Evolutionary conservation across 2,329 filamentous ascomycete genomes (phyloP).

Genomic region (Venturia pyrina): DNA sequence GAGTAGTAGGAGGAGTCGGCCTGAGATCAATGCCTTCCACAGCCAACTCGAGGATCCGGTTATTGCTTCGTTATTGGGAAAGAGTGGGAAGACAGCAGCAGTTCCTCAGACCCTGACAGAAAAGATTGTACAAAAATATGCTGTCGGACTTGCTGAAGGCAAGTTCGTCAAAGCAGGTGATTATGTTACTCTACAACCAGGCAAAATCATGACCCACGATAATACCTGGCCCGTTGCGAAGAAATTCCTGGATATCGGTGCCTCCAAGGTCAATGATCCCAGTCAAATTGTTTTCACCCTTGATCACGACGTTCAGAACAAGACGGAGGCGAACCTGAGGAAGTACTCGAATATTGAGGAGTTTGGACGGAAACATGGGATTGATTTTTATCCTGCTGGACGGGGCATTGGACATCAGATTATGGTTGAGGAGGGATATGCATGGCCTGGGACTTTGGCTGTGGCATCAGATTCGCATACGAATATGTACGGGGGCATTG

Average conservation of each 20-base stretch:
- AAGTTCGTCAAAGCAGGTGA: constrained; percentile 72
- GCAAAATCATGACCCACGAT: constrained; percentile 74
- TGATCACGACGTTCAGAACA: constrained; percentile 86
- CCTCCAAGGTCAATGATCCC: constrained; percentile 59
- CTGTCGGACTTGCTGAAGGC: constrained; percentile 62
- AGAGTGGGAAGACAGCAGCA: constrained; percentile 32
- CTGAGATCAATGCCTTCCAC: constrained; percentile 40
- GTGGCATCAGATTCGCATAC: constrained; percentile 72
- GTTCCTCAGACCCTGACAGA: constrained; percentile 75
- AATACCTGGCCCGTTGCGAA: constrained; percentile 67
- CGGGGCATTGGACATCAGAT: constrained; percentile 84
- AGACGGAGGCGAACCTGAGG: constrained; percentile 62
- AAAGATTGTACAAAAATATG: constrained; percentile 80
- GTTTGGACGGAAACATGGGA: constrained; percentile 69
- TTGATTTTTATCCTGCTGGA: constrained; percentile 68
- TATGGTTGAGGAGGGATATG: constrained; percentile 77
- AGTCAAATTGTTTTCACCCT: constrained; percentile 72
- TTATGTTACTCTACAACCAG: constrained; percentile 67
- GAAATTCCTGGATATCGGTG: constrained; percentile 78
- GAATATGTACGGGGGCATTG: constrained; percentile 77
- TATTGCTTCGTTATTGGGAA: constrained; percentile 64
- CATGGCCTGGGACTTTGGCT: constrained; percentile 74
- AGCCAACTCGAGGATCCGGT: constrained; percentile 50
- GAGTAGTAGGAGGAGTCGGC: neutral
- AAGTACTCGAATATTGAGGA: constrained; percentile 76